Base-by-base conservation (phyloP, 331 rosid species). In the Rosa hybrid region DNA sequence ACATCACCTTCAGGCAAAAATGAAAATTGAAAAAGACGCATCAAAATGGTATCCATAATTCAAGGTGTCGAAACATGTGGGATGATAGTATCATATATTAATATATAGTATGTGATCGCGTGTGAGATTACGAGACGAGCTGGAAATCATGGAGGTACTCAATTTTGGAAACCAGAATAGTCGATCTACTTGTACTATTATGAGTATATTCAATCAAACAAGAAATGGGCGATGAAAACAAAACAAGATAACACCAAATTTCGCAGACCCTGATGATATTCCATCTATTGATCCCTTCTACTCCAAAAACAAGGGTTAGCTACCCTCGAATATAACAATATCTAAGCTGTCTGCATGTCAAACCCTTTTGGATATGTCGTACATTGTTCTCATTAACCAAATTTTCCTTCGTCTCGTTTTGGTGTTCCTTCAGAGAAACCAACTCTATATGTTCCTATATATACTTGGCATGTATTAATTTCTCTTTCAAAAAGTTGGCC, bases 351-450 rank as follows among this genome's bases (percentile, higher is more conserved):
- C 49, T 46, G 14, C 21, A n/a, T 68, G 17, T 42, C 72, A 41
- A 68, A 42, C 17, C 63, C n/a, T 64, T 77, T 64, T 64, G 48
- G 71, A 67, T 63, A 27, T 27, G 68, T 30, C 11, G n/a, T 60
- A 1, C 59, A 6, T 64, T 63, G 49, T 63, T 63, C 49, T 77
- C 14, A 64, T 41, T 41, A 54, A 54, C 9, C 25, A 54, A 20
- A 54, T 54, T 23, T 18, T 54, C 62, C 62, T 54, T 20, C 23
- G 62, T 54, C 62, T 54, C 62, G 1, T 54, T 54, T 54, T 20
- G 10, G 6, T 20, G 63, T 56, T 56, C 27, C 1, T 54, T 14
- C 18, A 50, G 60, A n/a, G 2, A n/a, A 56, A 20, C 63, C 63
- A n/a, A 20, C 63, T 20, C 12, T 7, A 20, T 18, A 12, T 56